A percentile compares a stretch with the other conserved stretches of the same genome.
These are phyloP conservation scores for Metschnikowia shivogae DNA, from an alignment of 805 yeast genomes.

Conservation along the genomic window DNA sequence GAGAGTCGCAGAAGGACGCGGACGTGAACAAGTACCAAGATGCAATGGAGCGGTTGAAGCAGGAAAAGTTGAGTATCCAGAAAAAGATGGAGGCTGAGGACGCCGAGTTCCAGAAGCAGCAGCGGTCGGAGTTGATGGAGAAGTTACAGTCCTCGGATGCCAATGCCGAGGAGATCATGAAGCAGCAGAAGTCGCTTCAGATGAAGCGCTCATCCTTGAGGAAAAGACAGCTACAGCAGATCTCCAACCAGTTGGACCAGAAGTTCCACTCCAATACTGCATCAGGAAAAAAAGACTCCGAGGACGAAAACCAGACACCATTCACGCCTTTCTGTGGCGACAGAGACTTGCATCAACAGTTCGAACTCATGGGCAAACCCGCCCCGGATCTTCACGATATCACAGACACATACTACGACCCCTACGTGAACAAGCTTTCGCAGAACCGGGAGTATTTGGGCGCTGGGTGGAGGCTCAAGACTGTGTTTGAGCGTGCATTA, in stretches of 20 bases:
- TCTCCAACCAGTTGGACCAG: constrained; percentile 52
- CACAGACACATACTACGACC: constrained; percentile 45
- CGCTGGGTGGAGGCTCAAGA: constrained; percentile 74
- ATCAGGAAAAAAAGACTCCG: constrained; percentile 23
- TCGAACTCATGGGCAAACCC: constrained; percentile 36
- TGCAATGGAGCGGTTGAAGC: constrained; percentile 46
- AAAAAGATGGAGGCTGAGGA: constrained; percentile 50
- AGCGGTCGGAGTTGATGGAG: constrained; percentile 39
- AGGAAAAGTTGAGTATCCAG: constrained; percentile 65
- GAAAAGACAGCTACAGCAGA: constrained; percentile 54
- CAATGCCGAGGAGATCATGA: constrained; percentile 38
- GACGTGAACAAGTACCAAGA: constrained; percentile 69
- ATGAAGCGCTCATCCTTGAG: constrained; percentile 63
- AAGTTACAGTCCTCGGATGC: constrained; percentile 30
- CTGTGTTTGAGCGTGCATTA: constrained; percentile 69
- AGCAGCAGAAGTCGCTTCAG: constrained; percentile 35
- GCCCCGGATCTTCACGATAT: constrained; percentile 23
- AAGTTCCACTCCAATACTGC: constrained; percentile 31
- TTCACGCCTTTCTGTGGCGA: constrained; percentile 96
- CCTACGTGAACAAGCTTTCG: constrained; percentile 46
- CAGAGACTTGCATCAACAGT: constrained; percentile 53
- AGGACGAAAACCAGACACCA: constrained; percentile 41
- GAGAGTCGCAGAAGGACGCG: constrained; percentile 55
- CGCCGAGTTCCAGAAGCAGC: constrained; percentile 36
- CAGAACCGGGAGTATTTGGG: constrained; percentile 69